Conservation (phyloP, 2,329 filamentous ascomycete genomes). For the Talaromyces sp. region DNA sequence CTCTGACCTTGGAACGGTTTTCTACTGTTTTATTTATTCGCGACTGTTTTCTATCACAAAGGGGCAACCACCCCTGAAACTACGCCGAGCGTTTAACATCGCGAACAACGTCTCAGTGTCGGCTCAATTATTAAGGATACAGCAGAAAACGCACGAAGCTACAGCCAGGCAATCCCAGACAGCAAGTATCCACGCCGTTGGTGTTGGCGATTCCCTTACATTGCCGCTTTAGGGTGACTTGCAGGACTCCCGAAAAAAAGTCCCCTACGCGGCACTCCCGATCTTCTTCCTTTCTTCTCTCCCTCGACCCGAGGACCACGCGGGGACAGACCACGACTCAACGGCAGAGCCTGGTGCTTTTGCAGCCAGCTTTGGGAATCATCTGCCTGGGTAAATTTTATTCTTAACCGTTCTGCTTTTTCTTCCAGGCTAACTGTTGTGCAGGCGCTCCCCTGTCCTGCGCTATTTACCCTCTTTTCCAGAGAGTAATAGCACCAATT, state of each 20-base stretch:
- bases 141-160: neutral
- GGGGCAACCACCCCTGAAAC: slow-evolving; percentile 9
- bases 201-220: slow-evolving; percentile 18
- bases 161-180: neutral
- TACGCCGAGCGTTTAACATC: neutral
- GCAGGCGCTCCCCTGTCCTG: slow-evolving; percentile 10
- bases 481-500: neutral
- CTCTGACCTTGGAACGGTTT: neutral
- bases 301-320: slow-evolving; percentile 23
- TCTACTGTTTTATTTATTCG: neutral
- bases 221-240: slow-evolving; percentile 15
- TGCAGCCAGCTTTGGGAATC: slow-evolving; percentile 20
- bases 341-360: slow-evolving; percentile 26
- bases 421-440: slow-evolving; percentile 19
- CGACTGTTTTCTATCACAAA: neutral
- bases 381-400: slow-evolving; percentile 19
- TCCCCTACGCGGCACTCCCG: slow-evolving; percentile 18
- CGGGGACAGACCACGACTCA: slow-evolving; percentile 26
- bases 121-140: neutral
- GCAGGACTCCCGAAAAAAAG: slow-evolving; percentile 21
- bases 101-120: neutral
- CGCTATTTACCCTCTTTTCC: slow-evolving; percentile 3
- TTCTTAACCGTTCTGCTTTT: neutral
- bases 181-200: neutral
- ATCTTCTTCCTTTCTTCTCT: slow-evolving; percentile 11